These are phyloP conservation scores for Solanum corneliomulleri DNA, from an alignment of 257 asterid genomes.

Conservation along the genomic window DNA sequence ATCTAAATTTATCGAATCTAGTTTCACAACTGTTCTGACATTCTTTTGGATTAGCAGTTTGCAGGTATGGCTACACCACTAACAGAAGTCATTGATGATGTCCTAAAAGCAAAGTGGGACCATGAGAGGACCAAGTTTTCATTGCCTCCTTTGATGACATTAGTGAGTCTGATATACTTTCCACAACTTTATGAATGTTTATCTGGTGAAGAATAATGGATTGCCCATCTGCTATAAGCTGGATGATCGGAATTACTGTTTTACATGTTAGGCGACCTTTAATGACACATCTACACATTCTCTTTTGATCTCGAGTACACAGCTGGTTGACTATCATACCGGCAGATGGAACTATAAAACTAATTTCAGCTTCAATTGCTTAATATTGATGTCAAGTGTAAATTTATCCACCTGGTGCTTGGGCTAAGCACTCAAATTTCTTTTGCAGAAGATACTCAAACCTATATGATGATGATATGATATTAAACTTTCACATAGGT, in stretches of 20 bases:
- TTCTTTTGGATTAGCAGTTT: conserved; percentile 36
- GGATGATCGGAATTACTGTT: neutral
- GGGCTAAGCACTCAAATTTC: neutral
- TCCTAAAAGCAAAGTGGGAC: conserved; percentile 83
- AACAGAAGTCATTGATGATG: conserved; percentile 54
- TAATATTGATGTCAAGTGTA: neutral
- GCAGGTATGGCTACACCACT: conserved; percentile 42
- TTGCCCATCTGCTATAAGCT: neutral
- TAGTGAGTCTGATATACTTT: conserved; percentile 39
- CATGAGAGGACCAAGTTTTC: conserved; percentile 79
- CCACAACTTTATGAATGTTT: neutral
- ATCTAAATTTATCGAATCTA: neutral
- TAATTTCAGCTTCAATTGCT: neutral
- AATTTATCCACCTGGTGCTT: neutral
- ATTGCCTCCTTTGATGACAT: conserved; percentile 88
- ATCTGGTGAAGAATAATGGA: neutral
- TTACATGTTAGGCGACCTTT: neutral
- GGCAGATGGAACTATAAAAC: neutral
- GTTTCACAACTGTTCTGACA: neutral
- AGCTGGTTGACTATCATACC: neutral
- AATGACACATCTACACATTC: neutral
- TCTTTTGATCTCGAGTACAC: neutral
- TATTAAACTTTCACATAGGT: neutral
- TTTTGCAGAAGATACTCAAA: neutral
- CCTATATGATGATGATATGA: neutral